Percentiles rank a stretch among this genome's conserved stretches.
Conservation (phyloP, 2,329 filamentous ascomycete genomes). For the Monosporascus sp. region DNA sequence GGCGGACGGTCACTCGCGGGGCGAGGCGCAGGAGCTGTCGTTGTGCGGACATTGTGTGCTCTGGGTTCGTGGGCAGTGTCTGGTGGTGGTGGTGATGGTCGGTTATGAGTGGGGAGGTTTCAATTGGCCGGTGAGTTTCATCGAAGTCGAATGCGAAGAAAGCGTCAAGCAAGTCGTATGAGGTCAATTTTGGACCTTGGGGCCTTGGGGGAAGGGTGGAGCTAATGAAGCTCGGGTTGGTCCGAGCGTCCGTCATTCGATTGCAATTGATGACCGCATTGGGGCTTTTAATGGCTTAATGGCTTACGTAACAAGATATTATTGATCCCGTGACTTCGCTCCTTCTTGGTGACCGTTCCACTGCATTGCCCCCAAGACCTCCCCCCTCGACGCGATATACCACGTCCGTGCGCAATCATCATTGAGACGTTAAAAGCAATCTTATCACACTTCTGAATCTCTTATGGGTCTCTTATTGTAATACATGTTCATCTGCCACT, state of each 20-base stretch:
- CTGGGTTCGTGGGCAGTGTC: neutral
- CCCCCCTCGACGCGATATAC: neutral
- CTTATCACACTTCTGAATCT: too few relatives aligned
- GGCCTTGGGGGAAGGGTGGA: conserved; percentile 12
- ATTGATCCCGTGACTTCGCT: conserved; percentile 1
- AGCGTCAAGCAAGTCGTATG: conserved; percentile 4
- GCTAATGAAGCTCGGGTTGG: conserved; percentile 52
- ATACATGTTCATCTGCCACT: too few relatives aligned
- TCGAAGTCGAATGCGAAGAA: neutral
- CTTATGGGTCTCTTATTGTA: too few relatives aligned
- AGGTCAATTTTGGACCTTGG: conserved; percentile 6
- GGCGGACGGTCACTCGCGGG: conserved; percentile 59
- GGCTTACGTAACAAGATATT: too few relatives aligned
- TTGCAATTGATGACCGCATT: neutral
- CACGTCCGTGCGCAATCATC: neutral
- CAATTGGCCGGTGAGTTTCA: conserved; percentile 1
- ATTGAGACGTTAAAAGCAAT: too few relatives aligned
- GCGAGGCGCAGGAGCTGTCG: conserved; percentile 56
- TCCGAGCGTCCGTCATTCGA: neutral
- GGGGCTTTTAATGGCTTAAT: too few relatives aligned
- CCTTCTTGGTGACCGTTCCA: neutral
- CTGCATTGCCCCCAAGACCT: neutral
- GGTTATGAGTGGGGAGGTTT: conserved; percentile 6
- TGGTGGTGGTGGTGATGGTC: conserved; percentile 2
- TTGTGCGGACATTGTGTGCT: conserved; percentile 57